Base-by-base conservation (phyloP, 2,329 filamentous ascomycete genomes). In the Colletotrichum lupini region DNA sequence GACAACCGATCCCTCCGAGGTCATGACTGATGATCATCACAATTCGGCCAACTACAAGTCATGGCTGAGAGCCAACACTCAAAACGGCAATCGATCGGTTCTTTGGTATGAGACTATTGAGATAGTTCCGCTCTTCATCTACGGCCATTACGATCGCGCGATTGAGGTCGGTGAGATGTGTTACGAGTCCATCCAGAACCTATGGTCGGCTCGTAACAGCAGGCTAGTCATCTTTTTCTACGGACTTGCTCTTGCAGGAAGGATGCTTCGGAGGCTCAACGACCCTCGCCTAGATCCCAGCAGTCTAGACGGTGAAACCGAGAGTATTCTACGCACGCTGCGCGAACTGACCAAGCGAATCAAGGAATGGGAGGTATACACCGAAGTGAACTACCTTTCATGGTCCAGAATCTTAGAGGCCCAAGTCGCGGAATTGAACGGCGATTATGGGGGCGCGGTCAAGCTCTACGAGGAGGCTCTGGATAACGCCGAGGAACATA, bases 21-120 rank as follows among this genome's bases (percentile, higher is more conserved):
- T 95, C 12, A 88, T 95, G 84, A 89, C 87, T 53, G 93, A 95
- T 76, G 85, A 90, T n/a, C 86, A 90, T 57, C 93, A 95, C 77
- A 87, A 89, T 68, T 86, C 89, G 1, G 76, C 80, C 1, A 80
- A 81, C 2, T 93, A 92, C 81, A 91, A 87, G 87, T 87, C 81
- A 59, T 94, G 90, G 90, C 83, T 88, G 65, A 82, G 73, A 78
- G 83, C 79, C 49, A 88, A 82, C 77, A 88, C 83, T 53, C 86
- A 81, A 49, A 92, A 92, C 76, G 90, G 90, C 42, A 90, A 91
- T 64, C 86, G 92, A 35, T 91, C 93, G 1, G 81, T 92, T 46
- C 85, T 92, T 1, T 86, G 94, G 62, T 95, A 95, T 81, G 88
- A 94, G 77, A 90, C 88, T 58, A 87, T 92, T 73, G 90, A 92